Percentiles rank a stretch among this genome's conserved stretches.
phyloP scores from a whole-genome alignment of 225 moss, liverwort and hornwort species.

The Thuidium tamariscinum region DNA sequence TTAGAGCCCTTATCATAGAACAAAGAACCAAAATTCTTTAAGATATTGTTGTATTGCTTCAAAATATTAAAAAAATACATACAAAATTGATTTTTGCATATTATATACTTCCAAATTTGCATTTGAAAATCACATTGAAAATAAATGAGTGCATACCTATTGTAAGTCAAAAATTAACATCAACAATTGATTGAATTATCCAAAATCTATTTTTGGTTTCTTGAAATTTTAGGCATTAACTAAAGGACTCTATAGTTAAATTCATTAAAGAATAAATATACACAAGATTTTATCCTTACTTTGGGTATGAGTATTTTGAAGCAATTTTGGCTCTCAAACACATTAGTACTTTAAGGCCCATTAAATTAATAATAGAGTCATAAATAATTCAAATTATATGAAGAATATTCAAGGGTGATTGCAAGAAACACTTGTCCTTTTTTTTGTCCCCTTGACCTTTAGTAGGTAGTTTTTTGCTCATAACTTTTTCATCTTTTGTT shows the following conservation, averaged over 20 bases:
- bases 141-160: background rate
- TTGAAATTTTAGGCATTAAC: background rate
- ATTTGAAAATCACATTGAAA: background rate
- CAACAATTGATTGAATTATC: rapidly evolving
- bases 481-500: no score
- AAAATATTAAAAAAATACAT: background rate
- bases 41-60: background rate
- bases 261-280: background rate
- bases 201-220: background rate
- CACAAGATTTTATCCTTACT: no score
- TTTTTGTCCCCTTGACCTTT: no score
- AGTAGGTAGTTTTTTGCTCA: no score
- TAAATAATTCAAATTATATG: background rate
- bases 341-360: rapidly evolving
- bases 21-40: background rate
- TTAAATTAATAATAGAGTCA: background rate
- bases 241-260: background rate
- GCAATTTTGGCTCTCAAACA: background rate
- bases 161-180: background rate
- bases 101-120: rapidly evolving
- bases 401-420: no score
- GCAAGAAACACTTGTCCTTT: no score
- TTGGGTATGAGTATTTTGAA: no score
- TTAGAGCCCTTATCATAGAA: background rate
- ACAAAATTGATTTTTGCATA: rapidly evolving